These are phyloP conservation scores for Phytophthora uliginosa DNA, from an alignment of 352 stramenopile species.

Conservation along the genomic window DNA sequence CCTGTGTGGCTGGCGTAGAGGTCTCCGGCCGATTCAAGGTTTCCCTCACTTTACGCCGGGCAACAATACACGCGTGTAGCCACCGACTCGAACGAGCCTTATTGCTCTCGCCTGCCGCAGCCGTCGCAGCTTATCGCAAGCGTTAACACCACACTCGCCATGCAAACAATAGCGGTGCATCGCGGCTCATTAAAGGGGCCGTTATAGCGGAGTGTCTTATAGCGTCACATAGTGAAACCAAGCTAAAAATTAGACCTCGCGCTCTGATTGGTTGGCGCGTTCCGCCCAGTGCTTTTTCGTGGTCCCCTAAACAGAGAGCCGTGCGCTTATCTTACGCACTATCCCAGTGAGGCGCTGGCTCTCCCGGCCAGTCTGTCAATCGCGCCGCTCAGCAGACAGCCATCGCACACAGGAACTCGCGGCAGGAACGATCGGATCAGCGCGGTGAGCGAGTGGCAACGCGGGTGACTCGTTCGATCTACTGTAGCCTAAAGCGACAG, in stretches of 20 bases:
- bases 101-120: neutral
- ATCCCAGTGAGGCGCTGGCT: conserved; percentile 32
- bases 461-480: conserved; percentile 1
- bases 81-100: neutral
- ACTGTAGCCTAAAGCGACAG: conserved; percentile 21
- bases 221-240: conserved; percentile 12
- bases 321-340: conserved; percentile 27
- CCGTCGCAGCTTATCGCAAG: conserved; percentile 13
- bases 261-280: conserved; percentile 21
- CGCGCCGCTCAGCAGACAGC: conserved; percentile 12
- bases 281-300: conserved; percentile 26
- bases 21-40: conserved; percentile 21
- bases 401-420: conserved; percentile 19
- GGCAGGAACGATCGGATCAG: conserved; percentile 17
- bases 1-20: conserved; percentile 26
- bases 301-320: conserved; percentile 11
- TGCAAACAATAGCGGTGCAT: neutral
- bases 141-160: conserved; percentile 2
- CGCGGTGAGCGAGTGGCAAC: neutral
- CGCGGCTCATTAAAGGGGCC: neutral
- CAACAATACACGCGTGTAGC: neutral
- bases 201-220: conserved; percentile 8
- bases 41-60: conserved; percentile 7
- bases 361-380: conserved; percentile 39
- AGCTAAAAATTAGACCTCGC: neutral